Percentiles rank a stretch among this genome's conserved stretches.
These are phyloP conservation scores for Dissophora ornata DNA, from an alignment of 192 early-diverging fungal species.

Conservation along the genomic window DNA sequence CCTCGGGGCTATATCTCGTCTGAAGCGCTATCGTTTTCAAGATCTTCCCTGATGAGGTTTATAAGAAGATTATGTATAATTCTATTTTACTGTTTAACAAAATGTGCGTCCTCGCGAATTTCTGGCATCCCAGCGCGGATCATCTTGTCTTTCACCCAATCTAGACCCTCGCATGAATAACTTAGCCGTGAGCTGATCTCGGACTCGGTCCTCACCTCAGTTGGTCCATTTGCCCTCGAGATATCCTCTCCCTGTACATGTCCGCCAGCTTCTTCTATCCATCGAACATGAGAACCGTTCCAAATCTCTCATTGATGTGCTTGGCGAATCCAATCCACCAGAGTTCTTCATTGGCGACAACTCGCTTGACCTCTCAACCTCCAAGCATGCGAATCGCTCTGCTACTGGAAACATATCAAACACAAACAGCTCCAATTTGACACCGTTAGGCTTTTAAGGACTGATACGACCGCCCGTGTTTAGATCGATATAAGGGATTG, in stretches of 20 bases:
- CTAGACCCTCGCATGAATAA: constrained; percentile 90
- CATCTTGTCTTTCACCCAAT: constrained; percentile 70
- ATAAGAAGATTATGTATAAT: no score
- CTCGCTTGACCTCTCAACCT: constrained; percentile 85
- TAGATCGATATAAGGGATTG: no score
- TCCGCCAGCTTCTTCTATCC: constrained; percentile 82
- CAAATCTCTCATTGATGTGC: constrained; percentile 80
- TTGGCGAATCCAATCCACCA: no score
- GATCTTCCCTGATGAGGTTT: no score
- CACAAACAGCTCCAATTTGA: constrained; percentile 95
- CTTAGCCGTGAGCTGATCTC: constrained; percentile 86
- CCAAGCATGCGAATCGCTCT: constrained; percentile 83
- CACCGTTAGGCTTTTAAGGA: constrained; percentile 83
- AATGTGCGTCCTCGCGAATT: no score
- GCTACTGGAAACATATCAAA: constrained; percentile 94
- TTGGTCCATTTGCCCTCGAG: constrained; percentile 18
- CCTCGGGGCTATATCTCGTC: no score
- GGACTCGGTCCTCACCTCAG: constrained; percentile 56
- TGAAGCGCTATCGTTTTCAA: no score
- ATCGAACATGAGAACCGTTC: constrained; percentile 79
- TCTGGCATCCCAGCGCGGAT: constrained; percentile 19
- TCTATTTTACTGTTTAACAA: no score
- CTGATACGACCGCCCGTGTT: constrained; percentile 75
- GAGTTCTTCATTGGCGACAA: no score
- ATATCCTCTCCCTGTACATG: constrained; percentile 57